Percentiles rank a stretch among this genome's conserved stretches.
phyloP scores from a whole-genome alignment of 257 asterid species.

The Solanum raphanifolium region DNA sequence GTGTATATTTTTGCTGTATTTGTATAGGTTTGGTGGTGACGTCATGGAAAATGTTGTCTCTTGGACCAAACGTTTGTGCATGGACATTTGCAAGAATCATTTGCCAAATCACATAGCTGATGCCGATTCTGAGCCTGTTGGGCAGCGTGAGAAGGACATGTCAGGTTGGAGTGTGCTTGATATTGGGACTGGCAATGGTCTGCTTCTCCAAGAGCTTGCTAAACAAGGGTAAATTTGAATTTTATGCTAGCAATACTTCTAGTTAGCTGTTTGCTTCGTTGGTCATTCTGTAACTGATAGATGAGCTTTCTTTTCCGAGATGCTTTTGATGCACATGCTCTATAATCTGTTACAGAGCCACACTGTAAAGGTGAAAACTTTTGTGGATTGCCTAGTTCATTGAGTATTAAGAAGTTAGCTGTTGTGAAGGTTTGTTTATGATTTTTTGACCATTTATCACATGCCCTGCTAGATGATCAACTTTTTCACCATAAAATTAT shows the following conservation, averaged over 20 bases:
- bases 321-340: not conserved
- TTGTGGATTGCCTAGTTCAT: not conserved
- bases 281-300: not conserved
- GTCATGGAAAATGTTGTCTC: constrained; percentile 85
- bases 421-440: not conserved
- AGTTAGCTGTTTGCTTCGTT: not conserved
- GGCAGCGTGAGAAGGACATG: constrained; percentile 47
- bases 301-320: not conserved
- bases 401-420: not conserved
- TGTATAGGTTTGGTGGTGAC: constrained; percentile 83
- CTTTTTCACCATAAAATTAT: not conserved
- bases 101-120: constrained; percentile 48
- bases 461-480: not conserved
- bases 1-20: not conserved
- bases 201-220: constrained; percentile 92
- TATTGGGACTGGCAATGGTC: constrained; percentile 95
- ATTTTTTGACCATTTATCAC: not conserved
- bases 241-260: not conserved
- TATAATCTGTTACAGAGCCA: not conserved
- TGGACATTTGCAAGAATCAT: constrained; percentile 55
- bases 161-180: constrained; percentile 85
- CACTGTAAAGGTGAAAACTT: not conserved
- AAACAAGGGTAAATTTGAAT: constrained; percentile 65
- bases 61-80: constrained; percentile 81
- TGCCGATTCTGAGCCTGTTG: constrained; percentile 35